Base-by-base conservation (phyloP, 2,329 filamentous ascomycete genomes). In the Davidsoniella neocaledoniae region DNA sequence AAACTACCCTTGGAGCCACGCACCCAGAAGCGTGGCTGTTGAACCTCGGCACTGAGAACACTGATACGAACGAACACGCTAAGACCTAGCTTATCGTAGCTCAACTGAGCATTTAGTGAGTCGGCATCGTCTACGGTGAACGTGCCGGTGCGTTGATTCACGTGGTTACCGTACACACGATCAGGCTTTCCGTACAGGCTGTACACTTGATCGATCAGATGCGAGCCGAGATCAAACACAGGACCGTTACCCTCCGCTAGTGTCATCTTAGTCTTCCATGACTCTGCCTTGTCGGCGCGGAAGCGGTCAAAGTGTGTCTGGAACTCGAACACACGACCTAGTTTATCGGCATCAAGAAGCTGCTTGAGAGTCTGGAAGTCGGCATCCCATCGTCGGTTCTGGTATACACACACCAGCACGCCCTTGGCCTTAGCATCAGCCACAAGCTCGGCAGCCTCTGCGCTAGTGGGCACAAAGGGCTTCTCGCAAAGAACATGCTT, bases 401-500 rank as follows among this genome's bases (percentile, higher is more conserved):
- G 80, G 63, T 81, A 84, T n/a, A 83, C 79, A 55, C 77, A 77
- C 53, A 84, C 63, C 42, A 79, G 60, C 50, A 68, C 69, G 37
- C 66, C 62, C 43, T 70, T 62, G 52, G 71, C 62, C 54, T 69
- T 63, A 8, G 79, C 74, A 46, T 80, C 64, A 8, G 63, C 62
- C 42, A 74, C 71, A 5, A 90, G 73, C 56, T 75, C 65, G 33
- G 76, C 70, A 9, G 83, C 83, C 64, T 88, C 79, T 52, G 74
- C 68, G 1, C 74, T 68, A 1, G 79, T 83, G 17, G 83, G 80
- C 10, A 85, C 82, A 61, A 90, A 90, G 2, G 85, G 85, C 68
- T 90, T 90, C 68, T 90, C 85, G 45, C 83, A 81, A 48, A 90
- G 69, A 23, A 88, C 81, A 62, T 90, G 80, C 68, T 88, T 88